Evolutionary conservation across 768 basidiomycete species (phyloP), one percentile per base, ranked within the genome.

Genomic region (Russula emetica): DNA sequence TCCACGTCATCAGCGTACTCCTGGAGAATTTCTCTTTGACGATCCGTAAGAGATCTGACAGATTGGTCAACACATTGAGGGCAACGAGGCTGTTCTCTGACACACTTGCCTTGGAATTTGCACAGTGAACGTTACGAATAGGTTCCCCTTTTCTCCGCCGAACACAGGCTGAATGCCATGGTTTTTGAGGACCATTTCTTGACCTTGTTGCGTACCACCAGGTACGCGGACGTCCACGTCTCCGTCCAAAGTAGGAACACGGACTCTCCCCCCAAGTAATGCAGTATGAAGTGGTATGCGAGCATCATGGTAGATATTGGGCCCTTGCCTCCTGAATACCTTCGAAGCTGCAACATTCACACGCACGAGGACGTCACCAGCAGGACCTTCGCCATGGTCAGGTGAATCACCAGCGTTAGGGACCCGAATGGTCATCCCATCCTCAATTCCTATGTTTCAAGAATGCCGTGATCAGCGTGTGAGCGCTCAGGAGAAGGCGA

Each of bases 181-280:
- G 45, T 87, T 86, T 76, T 89, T 90, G 71, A 99, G 76, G 24
- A 97, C 91, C 85, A 96, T 95, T 74, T 98, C 94, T 77, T 98
- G 94, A 20, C 95, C 95, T 72, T 89, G 94, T 76, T 98, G 97
- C 2, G 96, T 98, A 51, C 97, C 96, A 24, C 81, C 80, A 60
- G 94, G 92, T 47, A 99, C 84, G 67, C 90, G 88, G 49, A 98
- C 92, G 62, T 98, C 94, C 1, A 98, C 94, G 51, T 97, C 92
- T 28, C 95, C 93, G 66, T 98, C 95, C 22, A 98, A 79, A 50
- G 97, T 99, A 28, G 94, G 94, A 30, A 99, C 90, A 34, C 93
- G 84, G 51, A 94, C 88, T 70, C 85, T 84, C 34, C 96, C 97
- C 20, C 97, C 97, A n/a, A 98, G 81, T 52, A 99, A 78, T 10